A percentile compares a stretch with the other conserved stretches of the same genome.
These are phyloP conservation scores for Penicillium diatomitis DNA, from an alignment of 495 filamentous ascomycete species.

Conservation along the genomic window DNA sequence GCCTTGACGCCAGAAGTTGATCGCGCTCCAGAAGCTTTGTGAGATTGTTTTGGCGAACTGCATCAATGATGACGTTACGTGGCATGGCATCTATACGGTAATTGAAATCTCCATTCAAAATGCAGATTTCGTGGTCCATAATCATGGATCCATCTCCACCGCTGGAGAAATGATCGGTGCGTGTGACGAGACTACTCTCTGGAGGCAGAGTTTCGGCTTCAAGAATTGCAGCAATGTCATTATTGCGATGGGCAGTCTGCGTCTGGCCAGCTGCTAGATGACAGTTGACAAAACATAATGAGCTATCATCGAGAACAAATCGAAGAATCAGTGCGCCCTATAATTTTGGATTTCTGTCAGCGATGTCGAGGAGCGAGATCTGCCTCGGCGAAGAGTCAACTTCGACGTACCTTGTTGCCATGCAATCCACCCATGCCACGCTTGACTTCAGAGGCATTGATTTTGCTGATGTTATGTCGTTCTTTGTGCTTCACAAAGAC, in stretches of 20 bases:
- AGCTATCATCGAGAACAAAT: constrained; percentile 84
- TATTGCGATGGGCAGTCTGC: constrained; percentile 81
- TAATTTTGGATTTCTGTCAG: background rate
- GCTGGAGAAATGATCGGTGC: constrained; percentile 69
- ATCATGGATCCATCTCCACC: constrained; percentile 96
- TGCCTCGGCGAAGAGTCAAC: too few species aligned
- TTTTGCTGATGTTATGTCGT: constrained; percentile 61
- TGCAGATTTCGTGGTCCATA: constrained; percentile 91
- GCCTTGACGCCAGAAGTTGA: constrained; percentile 76
- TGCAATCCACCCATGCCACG: constrained; percentile 88
- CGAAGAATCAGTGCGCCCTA: constrained; percentile 83
- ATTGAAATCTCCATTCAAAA: constrained; percentile 93
- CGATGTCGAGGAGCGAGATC: too few species aligned
- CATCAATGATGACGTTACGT: constrained; percentile 80
- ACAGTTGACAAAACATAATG: constrained; percentile 93
- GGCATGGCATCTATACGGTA: constrained; percentile 98
- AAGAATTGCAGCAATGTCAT: constrained; percentile 84
- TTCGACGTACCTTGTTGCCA: constrained; percentile 69
- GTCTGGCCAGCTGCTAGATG: constrained; percentile 93
- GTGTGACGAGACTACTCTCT: constrained; percentile 48
- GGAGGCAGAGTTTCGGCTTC: constrained; percentile 64
- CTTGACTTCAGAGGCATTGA: constrained; percentile 79
- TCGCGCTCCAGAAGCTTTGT: constrained; percentile 89
- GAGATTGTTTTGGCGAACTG: constrained; percentile 69
- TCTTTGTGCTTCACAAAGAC: constrained; percentile 81